phyloP scores from a whole-genome alignment of 768 basidiomycete species.

The Holtermanniella nyarrowii region DNA sequence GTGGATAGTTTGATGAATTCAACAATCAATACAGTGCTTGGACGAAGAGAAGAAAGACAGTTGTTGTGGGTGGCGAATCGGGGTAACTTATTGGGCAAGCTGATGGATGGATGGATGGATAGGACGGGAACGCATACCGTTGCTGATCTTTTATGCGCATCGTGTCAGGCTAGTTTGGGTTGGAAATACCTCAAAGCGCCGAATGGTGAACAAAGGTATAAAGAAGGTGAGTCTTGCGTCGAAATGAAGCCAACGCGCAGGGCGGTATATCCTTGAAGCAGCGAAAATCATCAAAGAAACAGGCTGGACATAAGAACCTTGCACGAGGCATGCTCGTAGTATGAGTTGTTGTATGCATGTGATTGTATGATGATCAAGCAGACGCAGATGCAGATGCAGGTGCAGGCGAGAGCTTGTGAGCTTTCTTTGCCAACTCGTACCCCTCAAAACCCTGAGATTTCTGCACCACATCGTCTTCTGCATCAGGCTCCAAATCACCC shows the following conservation, averaged over 20 bases:
- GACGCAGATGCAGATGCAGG: background rate
- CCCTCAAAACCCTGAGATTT: constrained; percentile 57
- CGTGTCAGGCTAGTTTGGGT: constrained; percentile 26
- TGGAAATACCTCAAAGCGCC: constrained; percentile 40
- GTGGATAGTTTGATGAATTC: constrained; percentile 33
- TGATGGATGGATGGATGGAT: background rate
- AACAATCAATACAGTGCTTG: constrained; percentile 38
- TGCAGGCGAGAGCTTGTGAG: background rate
- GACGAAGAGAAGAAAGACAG: constrained; percentile 32
- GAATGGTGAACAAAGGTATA: constrained; percentile 38
- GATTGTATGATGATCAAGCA: background rate
- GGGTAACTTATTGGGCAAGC: background rate
- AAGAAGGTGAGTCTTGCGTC: constrained; percentile 28
- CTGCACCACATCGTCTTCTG: constrained; percentile 65
- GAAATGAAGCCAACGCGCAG: constrained; percentile 2
- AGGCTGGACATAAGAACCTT: constrained; percentile 34
- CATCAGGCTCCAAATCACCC: constrained; percentile 86
- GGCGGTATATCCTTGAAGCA: constrained; percentile 37
- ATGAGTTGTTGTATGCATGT: background rate
- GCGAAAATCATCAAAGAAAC: constrained; percentile 40
- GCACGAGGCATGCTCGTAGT: background rate
- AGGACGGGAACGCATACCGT: constrained; percentile 40
- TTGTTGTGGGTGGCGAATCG: constrained; percentile 19
- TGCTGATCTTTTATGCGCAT: constrained; percentile 31
- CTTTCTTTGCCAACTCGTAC: constrained; percentile 35